Evolutionary conservation across 495 filamentous ascomycete species (phyloP).

Genomic region (Podospora fimiseda): DNA sequence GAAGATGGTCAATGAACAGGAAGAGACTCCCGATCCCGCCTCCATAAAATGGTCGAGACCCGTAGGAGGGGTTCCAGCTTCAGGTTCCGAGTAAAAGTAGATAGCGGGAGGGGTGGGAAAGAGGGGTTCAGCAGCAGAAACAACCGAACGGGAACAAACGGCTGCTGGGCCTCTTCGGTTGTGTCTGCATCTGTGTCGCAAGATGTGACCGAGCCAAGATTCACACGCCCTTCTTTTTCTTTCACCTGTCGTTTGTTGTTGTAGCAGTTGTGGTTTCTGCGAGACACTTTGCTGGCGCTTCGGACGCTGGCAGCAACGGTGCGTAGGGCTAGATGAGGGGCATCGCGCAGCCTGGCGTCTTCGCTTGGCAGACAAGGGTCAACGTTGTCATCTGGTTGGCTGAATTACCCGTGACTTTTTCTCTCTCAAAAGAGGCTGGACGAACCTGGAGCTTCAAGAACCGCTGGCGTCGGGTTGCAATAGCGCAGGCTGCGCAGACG

Average conservation of each 20-base stretch:
- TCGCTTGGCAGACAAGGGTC: conserved; percentile 6
- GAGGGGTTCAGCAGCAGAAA: not conserved
- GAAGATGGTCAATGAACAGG: too few relatives aligned
- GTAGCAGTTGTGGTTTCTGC: not conserved
- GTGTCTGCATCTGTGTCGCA: not conserved
- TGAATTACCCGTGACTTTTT: not conserved
- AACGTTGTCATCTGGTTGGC: conserved; percentile 7
- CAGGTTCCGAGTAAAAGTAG: not conserved
- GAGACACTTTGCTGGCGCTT: not conserved
- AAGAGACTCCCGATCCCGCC: not conserved
- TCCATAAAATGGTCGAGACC: not conserved
- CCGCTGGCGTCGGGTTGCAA: not conserved
- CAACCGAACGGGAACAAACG: conserved; percentile 1
- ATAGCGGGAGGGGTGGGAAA: too few relatives aligned
- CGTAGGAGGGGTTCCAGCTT: not conserved
- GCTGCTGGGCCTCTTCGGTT: conserved; percentile 2
- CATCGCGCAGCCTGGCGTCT: conserved; percentile 2
- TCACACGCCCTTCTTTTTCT: not conserved
- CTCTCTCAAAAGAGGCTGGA: not conserved
- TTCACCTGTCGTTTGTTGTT: not conserved
- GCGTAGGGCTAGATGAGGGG: conserved; percentile 27
- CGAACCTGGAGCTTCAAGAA: not conserved
- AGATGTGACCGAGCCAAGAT: too few relatives aligned
- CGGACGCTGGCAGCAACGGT: conserved; percentile 6
- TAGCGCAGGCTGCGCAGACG: too few relatives aligned